These are phyloP conservation scores for Pogostemon cablin DNA, from an alignment of 257 asterid species.

Conservation along the genomic window DNA sequence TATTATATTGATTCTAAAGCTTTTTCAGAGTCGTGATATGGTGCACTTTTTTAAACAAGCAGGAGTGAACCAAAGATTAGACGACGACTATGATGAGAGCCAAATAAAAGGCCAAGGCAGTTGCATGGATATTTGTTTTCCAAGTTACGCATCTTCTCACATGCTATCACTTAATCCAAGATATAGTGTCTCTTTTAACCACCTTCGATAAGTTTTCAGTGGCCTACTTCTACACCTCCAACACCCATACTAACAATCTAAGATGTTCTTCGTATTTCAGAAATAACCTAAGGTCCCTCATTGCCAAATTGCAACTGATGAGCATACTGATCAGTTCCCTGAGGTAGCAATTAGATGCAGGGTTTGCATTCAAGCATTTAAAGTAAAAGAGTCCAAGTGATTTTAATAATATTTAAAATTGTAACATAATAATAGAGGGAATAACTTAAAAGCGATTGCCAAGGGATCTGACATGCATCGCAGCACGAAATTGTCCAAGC, in stretches of 20 bases:
- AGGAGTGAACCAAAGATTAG: constrained; percentile 7
- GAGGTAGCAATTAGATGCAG: constrained; percentile 14
- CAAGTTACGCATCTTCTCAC: not conserved
- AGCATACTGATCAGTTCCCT: constrained; percentile 14
- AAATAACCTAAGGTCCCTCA: not conserved
- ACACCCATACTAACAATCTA: not conserved
- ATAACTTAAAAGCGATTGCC: constrained; percentile 17
- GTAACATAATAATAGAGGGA: not conserved
- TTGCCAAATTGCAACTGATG: constrained; percentile 15
- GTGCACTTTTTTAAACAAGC: not conserved
- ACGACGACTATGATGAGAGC: not conserved
- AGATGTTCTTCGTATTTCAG: not conserved
- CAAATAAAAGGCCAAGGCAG: not conserved
- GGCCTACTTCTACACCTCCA: not conserved
- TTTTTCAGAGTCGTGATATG: not conserved
- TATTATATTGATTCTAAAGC: constrained; percentile 5
- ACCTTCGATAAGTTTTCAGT: not conserved
- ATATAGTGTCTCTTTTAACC: not conserved
- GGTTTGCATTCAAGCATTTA: not conserved
- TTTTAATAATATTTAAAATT: not conserved
- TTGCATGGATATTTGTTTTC: not conserved
- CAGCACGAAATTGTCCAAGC: constrained; percentile 11
- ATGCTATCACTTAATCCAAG: not conserved
- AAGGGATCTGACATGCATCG: constrained; percentile 18
- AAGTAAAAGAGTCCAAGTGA: constrained; percentile 1